Percentiles rank a stretch among this genome's conserved stretches.
Conservation (phyloP, 345 rosid genomes). For the Eutrema yunnanense region DNA sequence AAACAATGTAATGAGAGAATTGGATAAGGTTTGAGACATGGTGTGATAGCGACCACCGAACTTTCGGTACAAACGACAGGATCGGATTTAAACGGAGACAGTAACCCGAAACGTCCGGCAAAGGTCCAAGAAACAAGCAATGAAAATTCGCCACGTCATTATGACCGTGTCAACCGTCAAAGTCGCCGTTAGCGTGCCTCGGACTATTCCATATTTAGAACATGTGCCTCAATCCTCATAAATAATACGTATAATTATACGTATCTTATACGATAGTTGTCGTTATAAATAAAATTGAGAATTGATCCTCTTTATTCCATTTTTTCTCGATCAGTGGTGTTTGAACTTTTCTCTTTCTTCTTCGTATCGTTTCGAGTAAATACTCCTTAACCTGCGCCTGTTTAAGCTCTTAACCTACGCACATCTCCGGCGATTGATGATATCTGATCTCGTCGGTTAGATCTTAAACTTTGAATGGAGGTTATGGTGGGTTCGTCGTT, state of each 20-base stretch:
- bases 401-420: slow-evolving; percentile 13
- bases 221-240: slow-evolving; percentile 11
- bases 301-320: slow-evolving; percentile 14
- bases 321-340: slow-evolving; percentile 15
- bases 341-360: background rate
- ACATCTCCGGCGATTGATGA: background rate
- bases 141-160: background rate
- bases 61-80: slow-evolving; percentile 13
- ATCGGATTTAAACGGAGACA: slow-evolving; percentile 10
- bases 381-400: slow-evolving; percentile 6
- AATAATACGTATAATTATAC: background rate
- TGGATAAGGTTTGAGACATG: slow-evolving; percentile 28
- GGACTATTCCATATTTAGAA: slow-evolving; percentile 15
- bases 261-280: slow-evolving; percentile 4
- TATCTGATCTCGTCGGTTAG: background rate
- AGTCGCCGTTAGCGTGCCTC: slow-evolving; percentile 23
- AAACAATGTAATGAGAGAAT: background rate
- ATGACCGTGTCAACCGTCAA: slow-evolving; percentile 23
- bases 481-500: slow-evolving; percentile 49
- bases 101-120: slow-evolving; percentile 8
- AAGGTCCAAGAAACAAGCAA: slow-evolving; percentile 4
- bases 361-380: background rate
- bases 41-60: slow-evolving; percentile 30
- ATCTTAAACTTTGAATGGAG: slow-evolving; percentile 22
- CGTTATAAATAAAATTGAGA: slow-evolving; percentile 13